Percentiles rank a stretch among this genome's conserved stretches.
Conservation (phyloP, 2,329 filamentous ascomycete species). For the Zasmidium angulare region DNA sequence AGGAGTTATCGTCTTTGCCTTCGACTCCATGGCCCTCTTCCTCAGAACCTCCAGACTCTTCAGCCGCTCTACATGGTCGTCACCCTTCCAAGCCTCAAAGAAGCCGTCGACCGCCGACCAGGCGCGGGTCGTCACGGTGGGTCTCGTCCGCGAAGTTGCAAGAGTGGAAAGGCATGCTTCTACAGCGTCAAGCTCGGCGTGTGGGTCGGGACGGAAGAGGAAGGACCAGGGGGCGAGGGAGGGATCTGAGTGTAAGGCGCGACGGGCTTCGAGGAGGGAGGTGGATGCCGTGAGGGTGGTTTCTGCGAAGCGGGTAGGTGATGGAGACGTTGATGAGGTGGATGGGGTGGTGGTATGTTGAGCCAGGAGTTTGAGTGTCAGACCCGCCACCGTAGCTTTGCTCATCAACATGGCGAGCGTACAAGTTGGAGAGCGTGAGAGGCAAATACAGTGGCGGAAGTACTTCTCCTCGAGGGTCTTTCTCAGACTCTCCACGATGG, state of each 20-base stretch:
- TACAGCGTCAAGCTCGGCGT: conserved; percentile 17
- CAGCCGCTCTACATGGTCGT: not conserved
- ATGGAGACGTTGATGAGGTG: not conserved
- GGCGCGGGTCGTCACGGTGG: conserved; percentile 10
- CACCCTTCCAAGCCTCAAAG: conserved; percentile 17
- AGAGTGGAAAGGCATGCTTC: conserved; percentile 14
- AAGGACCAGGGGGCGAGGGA: conserved; percentile 15
- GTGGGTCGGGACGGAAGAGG: conserved; percentile 10
- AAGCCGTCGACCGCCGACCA: conserved; percentile 14
- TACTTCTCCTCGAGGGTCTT: conserved; percentile 23
- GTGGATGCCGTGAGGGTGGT: conserved; percentile 5
- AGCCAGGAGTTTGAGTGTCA: conserved; percentile 13
- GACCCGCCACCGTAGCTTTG: conserved; percentile 16
- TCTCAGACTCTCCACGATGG: conserved; percentile 20
- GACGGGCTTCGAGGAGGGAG: conserved; percentile 16
- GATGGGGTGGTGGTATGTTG: conserved; percentile 8
- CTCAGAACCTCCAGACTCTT: not conserved
- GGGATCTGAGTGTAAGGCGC: conserved; percentile 13
- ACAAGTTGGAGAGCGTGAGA: conserved; percentile 11
- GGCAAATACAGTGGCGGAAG: conserved; percentile 17
- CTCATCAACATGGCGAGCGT: conserved; percentile 17
- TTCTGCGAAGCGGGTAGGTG: conserved; percentile 6
- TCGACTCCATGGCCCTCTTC: not conserved
- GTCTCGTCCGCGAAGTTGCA: conserved; percentile 7
- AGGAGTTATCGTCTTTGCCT: not conserved